Base-by-base conservation (phyloP, 352 stramenopile species). In the Phytophthora pinifolia region DNA sequence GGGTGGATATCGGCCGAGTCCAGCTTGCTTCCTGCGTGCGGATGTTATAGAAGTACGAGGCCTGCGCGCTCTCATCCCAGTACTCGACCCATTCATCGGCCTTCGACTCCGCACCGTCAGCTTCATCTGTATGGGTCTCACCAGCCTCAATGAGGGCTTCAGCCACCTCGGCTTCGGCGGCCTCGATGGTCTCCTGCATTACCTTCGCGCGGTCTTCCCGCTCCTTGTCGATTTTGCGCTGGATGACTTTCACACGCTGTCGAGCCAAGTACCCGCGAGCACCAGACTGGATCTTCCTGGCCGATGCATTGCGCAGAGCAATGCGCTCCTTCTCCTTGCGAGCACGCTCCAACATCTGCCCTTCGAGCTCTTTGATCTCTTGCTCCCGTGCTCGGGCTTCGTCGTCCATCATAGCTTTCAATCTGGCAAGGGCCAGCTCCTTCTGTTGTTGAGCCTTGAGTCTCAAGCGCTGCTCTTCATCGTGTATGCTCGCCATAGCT, bases 41-140 rank as follows among this genome's bases (percentile, higher is more conserved):
- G 27, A 86, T 89, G 54, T 94, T 95, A 76, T 90, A 96, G 59
- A 87, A 96, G 54, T 96, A 96, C 33, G 77, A 93, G 14, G 87
- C 84, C 32, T 92, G 83, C 2, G 83, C 83, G 41, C 84, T 95
- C 32, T 96, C 87, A 59, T 96, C 87, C 87, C 85, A 95, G 61
- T 94, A 95, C 54, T 96, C 83, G 54, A 94, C 81, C 87, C 87
- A 96, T 38, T 95, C 81, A 6, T 88, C 80, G 6, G 67, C 48
- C 18, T 54, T 75, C 4, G 43, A 35, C 9, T 43, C 49, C 0
- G 27, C 50, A n/a, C 2, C 44, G 9, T 62, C 60, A 22, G 22
- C 53, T 20, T 43, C 55, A 6, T 27, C 48, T 9, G 44, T 43
- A 6, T 31, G 59, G 2, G n/a, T 31, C n/a, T 75, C 46, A 6